Base-by-base conservation (phyloP, 179 eudicot species). In the Silene noctiflora region DNA sequence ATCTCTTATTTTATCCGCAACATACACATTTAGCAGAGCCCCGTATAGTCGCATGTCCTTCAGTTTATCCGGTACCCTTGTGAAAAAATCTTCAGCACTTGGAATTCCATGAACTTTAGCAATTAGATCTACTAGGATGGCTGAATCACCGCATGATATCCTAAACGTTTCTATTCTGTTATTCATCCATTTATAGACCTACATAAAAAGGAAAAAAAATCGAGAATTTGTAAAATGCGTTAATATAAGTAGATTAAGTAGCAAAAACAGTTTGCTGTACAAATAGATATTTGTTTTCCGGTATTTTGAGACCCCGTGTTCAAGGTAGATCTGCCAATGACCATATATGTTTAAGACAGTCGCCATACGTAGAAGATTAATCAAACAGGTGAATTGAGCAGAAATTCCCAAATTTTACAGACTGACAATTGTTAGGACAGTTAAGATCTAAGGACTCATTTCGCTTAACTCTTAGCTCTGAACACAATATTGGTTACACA, bases 181-280 rank as follows among this genome's bases (percentile, higher is more conserved):
- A 67, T 84, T 86, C 93, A 92, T 95, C 99, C 99, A 95, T 67
- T 88, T 93, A 68, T 89, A 93, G 22, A 92, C 89, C 98, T 94
- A 86, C 78, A 79, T 55, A 19, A n/a, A 71, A 6, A 16, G 66
- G 2, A 71, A 64, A 25, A 1, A 53, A 22, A 64, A 62, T 75
- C 44, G 31, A 71, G 29, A 29, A 71, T 53, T 20, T 21, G 21
- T 48, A 70, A 14, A 11, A 21, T 25, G 59, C n/a, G n/a, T n/a
- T n/a, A n/a, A n/a, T n/a, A n/a, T n/a, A n/a, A n/a, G n/a, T n/a
- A n/a, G n/a, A n/a, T n/a, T n/a, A n/a, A n/a, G n/a, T n/a, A n/a
- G n/a, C n/a, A n/a, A n/a, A n/a, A n/a, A 9, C 16, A 48, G 12
- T 44, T 67, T 55, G 66, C 66, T 33, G 56, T 51, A 27, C 48